phyloP scores from a whole-genome alignment of 2,329 filamentous ascomycete species.

The Metarhizium anisopliae region DNA sequence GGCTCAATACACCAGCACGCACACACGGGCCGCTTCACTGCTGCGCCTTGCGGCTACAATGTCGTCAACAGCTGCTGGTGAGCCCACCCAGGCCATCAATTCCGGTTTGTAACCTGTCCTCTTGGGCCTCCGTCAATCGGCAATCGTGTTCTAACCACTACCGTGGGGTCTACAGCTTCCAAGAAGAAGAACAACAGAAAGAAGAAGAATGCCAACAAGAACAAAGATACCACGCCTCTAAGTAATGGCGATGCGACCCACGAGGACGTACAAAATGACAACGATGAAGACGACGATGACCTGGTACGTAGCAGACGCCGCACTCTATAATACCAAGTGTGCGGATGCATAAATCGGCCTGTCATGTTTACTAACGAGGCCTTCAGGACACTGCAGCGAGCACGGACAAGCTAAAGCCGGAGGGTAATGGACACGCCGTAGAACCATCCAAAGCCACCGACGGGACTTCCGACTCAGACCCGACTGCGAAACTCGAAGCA shows the following conservation, averaged over 20 bases:
- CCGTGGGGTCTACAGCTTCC: constrained; percentile 23
- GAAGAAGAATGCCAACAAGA: constrained; percentile 46
- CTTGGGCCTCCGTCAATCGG: constrained; percentile 1
- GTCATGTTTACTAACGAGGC: constrained; percentile 8
- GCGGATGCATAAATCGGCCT: background rate
- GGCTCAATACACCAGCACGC: constrained; percentile 10
- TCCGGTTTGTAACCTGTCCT: constrained; percentile 21
- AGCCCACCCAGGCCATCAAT: constrained; percentile 26
- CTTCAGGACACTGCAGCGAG: constrained; percentile 19
- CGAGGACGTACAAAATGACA: constrained; percentile 26
- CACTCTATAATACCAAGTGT: background rate
- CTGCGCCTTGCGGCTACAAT: constrained; percentile 19
- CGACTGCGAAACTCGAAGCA: constrained; percentile 54
- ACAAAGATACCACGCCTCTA: constrained; percentile 29
- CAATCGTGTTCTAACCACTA: constrained; percentile 22
- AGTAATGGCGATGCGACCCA: constrained; percentile 22
- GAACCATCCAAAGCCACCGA: constrained; percentile 22
- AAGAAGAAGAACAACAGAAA: constrained; percentile 53
- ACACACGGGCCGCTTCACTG: constrained; percentile 3
- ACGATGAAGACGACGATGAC: constrained; percentile 36
- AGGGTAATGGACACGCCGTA: constrained; percentile 32
- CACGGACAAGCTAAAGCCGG: constrained; percentile 12
- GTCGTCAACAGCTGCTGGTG: constrained; percentile 29
- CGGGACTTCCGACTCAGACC: constrained; percentile 27
- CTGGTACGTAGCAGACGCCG: constrained; percentile 1